These are phyloP conservation scores for Vitrella brassicaformis DNA, from an alignment of 73 alveolate genomes.

Conservation along the genomic window DNA sequence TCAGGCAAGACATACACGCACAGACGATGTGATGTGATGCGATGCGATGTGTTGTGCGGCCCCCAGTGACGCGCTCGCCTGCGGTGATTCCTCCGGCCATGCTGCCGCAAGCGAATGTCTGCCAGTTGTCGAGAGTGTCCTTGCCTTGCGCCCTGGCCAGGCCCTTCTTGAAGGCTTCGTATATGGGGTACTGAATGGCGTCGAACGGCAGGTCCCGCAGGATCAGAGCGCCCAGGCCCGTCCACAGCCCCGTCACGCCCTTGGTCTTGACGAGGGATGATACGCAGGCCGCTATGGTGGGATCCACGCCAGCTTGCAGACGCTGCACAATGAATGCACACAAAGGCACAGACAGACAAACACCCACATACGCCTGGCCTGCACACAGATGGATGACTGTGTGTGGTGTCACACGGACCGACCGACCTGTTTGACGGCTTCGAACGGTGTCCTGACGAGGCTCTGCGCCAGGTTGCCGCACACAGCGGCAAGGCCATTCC, in stretches of 20 bases:
- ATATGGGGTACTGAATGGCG: not conserved
- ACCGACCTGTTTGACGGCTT: not conserved
- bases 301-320: not conserved
- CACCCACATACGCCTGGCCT: not conserved
- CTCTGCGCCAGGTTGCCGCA: not conserved
- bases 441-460: not conserved
- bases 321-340: not conserved
- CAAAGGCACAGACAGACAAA: not conserved
- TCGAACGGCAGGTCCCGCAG: not conserved
- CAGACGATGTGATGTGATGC: too few species aligned
- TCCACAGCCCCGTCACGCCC: not conserved
- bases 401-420: too few species aligned
- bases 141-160: not conserved
- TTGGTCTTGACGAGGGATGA: not conserved
- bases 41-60: too few species aligned
- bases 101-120: not conserved
- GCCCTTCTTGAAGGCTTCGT: not conserved
- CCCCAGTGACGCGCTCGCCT: not conserved
- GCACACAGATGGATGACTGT: too few species aligned
- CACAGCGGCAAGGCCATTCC: not conserved
- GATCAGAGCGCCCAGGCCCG: not conserved
- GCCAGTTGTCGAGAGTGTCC: not conserved
- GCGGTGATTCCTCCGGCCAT: not conserved
- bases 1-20: too few species aligned
- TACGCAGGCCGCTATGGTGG: not conserved